Evolutionary conservation across 2,329 filamentous ascomycete species (phyloP).

Genomic region (Ascochyta viciae-villosae): DNA sequence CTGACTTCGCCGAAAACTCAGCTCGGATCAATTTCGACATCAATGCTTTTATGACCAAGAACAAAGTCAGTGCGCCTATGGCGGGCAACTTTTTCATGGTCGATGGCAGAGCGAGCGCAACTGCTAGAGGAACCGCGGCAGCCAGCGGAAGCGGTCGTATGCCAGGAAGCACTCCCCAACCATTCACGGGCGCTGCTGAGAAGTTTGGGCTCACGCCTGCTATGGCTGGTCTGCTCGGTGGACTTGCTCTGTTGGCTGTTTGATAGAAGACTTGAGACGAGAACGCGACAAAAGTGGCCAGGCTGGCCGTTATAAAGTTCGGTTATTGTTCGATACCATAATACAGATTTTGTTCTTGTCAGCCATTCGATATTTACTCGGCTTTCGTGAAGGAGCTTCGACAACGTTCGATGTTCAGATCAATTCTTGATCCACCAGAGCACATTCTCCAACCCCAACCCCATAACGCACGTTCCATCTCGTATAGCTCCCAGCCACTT

Average conservation of each 20-base stretch:
- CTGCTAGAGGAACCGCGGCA: constrained; percentile 19
- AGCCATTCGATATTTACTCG: neutral
- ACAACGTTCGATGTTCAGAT: neutral
- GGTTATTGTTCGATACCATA: constrained; percentile 5
- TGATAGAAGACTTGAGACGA: neutral
- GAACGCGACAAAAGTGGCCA: neutral
- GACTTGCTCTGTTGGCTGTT: constrained; percentile 15
- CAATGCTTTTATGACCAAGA: constrained; percentile 33
- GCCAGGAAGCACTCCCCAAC: constrained; percentile 19
- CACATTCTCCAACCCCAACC: neutral
- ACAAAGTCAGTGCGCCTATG: constrained; percentile 35
- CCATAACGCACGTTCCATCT: constrained; percentile 3
- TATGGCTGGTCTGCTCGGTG: constrained; percentile 15
- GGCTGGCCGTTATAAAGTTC: neutral
- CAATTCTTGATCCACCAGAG: neutral
- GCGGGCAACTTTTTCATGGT: constrained; percentile 48
- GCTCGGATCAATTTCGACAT: constrained; percentile 41
- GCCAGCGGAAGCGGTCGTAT: constrained; percentile 29
- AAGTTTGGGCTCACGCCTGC: constrained; percentile 8
- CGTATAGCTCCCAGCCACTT: constrained; percentile 5
- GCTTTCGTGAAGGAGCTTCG: neutral
- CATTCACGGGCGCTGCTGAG: constrained; percentile 25
- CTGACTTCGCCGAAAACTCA: constrained; percentile 29
- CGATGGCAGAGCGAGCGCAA: constrained; percentile 33
- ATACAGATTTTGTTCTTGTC: neutral